Base-by-base conservation (phyloP, 1,284 basidiomycete species). In the Heterobasidion parviporum region DNA sequence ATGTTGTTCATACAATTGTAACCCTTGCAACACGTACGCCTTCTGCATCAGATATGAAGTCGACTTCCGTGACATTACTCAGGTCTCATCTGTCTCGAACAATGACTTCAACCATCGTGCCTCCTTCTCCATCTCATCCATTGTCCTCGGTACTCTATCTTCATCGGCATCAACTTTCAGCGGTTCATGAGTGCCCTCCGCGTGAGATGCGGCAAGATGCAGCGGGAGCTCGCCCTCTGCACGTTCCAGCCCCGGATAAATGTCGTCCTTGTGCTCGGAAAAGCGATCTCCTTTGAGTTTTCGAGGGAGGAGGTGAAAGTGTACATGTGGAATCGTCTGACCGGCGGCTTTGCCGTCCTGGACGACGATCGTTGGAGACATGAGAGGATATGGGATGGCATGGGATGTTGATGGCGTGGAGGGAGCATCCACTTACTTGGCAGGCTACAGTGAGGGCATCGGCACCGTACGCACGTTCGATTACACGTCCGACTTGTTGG, bases 281-380 rank as follows among this genome's bases (percentile, higher is more conserved):
- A 84, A 91, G n/a, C 69, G 70, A 67, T 91, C 88, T 10, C 82
- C 84, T 50, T 80, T 76, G 26, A 76, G 70, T 63, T 83, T 83
- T 2, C 94, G 82, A 20, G 94, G 94, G 9, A 97, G 73, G 34
- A 96, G 72, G 66, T 96, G 94, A 61, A 96, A 88, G 68, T 97
- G 94, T 20, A 96, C 90, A 65, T 96, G 94, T 0, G 92, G 86
- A 14, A 95, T 84, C 5, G 83, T 85, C 73, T 97, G 94, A 0
- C 93, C 87, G 0, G 92, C 90, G 7, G 87, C 86, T 56, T 77
- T 80, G 6, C 94, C 93, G 66, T 96, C 94, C 90, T 96, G 63
- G n/a, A 41, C 48, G 43, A 54, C n/a, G 35, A 36, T 51, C 18
- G 50, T 46, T 53, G 38, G 48, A 38, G n/a, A 49, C 50, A 47